Conservation (phyloP, 2,329 filamentous ascomycete genomes). For the Cercospora zeina region DNA sequence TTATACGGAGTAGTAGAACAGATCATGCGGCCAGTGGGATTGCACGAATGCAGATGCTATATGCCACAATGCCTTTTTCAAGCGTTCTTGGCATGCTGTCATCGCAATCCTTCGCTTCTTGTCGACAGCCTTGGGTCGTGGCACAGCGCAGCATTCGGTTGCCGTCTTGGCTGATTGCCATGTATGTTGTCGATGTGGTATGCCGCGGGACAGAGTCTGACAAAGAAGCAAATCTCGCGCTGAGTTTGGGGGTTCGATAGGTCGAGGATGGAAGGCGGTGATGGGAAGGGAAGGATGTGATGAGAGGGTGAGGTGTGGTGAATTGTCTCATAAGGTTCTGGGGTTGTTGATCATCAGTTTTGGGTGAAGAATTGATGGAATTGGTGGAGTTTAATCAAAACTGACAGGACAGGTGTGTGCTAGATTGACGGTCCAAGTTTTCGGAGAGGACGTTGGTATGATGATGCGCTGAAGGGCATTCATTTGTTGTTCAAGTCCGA, state of each 20-base stretch:
- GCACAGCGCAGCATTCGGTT: slow-evolving; percentile 1
- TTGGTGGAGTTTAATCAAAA: too few species aligned
- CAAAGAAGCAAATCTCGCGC: background rate
- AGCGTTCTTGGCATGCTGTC: background rate
- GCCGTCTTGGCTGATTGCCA: background rate
- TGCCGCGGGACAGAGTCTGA: background rate
- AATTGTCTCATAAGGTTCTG: background rate
- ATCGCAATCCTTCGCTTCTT: slow-evolving; percentile 2
- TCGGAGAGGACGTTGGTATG: background rate
- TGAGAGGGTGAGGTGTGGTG: background rate
- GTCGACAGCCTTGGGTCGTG: background rate
- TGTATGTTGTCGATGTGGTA: background rate
- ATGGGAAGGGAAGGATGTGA: background rate
- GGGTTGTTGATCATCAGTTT: background rate
- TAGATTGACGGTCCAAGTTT: background rate
- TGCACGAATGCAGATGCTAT: background rate
- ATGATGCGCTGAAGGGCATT: too few species aligned
- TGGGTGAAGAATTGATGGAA: background rate
- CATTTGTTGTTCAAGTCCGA: too few species aligned
- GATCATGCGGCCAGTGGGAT: background rate
- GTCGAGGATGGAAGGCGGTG: background rate
- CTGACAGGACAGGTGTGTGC: too few species aligned
- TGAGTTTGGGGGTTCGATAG: background rate
- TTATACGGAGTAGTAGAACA: background rate
- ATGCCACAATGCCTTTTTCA: background rate